These are phyloP conservation scores for Pseudodiploospora longispora DNA, from an alignment of 2,329 filamentous ascomycete species.

Conservation along the genomic window DNA sequence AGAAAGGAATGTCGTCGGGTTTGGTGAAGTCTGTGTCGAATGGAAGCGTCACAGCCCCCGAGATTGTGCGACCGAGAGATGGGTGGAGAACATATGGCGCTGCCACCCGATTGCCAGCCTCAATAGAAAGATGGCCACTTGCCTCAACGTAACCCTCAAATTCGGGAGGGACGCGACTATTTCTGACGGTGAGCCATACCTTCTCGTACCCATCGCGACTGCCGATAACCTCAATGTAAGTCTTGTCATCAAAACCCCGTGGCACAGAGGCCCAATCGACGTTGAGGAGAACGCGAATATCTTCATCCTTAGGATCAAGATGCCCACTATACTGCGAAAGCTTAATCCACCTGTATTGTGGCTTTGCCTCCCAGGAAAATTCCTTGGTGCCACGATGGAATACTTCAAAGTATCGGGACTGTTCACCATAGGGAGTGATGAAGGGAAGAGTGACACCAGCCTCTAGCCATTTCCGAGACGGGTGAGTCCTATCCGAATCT, in stretches of 20 bases:
- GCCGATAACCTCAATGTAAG: slow-evolving; percentile 25
- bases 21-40: slow-evolving; percentile 11
- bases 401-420: slow-evolving; percentile 25
- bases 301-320: slow-evolving; percentile 22
- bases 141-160: slow-evolving; percentile 27
- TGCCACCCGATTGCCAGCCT: slow-evolving; percentile 18
- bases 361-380: slow-evolving; percentile 21
- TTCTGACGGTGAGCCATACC: slow-evolving; percentile 17
- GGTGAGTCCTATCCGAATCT: slow-evolving; percentile 44
- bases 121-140: slow-evolving; percentile 25
- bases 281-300: slow-evolving; percentile 21
- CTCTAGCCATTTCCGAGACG: slow-evolving; percentile 25
- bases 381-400: slow-evolving; percentile 24
- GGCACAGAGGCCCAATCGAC: slow-evolving; percentile 31
- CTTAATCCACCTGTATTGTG: slow-evolving; percentile 25
- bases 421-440: slow-evolving; percentile 23
- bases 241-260: slow-evolving; percentile 32
- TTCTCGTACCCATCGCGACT: slow-evolving; percentile 31
- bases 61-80: slow-evolving; percentile 19
- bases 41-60: slow-evolving; percentile 14
- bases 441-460: slow-evolving; percentile 21
- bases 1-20: slow-evolving; percentile 13
- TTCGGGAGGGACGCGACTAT: slow-evolving; percentile 19
- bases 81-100: slow-evolving; percentile 21
- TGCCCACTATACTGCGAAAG: slow-evolving; percentile 21